These are phyloP conservation scores for Cetradonia linearis DNA, from an alignment of 495 filamentous ascomycete genomes.

Conservation along the genomic window DNA sequence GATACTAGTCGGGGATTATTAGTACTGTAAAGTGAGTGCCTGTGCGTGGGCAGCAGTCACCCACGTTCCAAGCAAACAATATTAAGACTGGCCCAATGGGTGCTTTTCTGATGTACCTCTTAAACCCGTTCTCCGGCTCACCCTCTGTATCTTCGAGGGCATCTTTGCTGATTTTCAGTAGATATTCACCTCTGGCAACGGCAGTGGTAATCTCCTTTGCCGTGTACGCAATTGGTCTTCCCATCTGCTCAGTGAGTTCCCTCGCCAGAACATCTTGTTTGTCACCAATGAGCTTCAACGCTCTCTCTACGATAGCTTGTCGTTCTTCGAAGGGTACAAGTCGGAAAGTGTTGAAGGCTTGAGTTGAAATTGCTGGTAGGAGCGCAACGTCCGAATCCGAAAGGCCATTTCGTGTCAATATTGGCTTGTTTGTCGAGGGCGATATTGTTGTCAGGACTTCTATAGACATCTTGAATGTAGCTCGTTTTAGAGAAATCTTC, in stretches of 20 bases:
- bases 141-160: constrained; percentile 57
- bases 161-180: constrained; percentile 60
- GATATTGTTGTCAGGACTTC: constrained; percentile 85
- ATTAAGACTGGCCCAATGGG: constrained; percentile 76
- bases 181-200: constrained; percentile 66
- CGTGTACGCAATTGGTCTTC: constrained; percentile 77
- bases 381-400: constrained; percentile 52
- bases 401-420: constrained; percentile 64
- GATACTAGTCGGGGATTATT: constrained; percentile 51
- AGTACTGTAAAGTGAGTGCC: not conserved
- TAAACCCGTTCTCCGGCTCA: constrained; percentile 75
- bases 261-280: constrained; percentile 70
- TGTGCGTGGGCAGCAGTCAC: constrained; percentile 11
- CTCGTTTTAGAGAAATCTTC: not conserved
- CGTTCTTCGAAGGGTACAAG: constrained; percentile 52
- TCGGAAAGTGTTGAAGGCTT: constrained; percentile 62
- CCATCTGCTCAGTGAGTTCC: constrained; percentile 91
- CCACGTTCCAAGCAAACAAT: constrained; percentile 85
- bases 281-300: constrained; percentile 54
- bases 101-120: constrained; percentile 75
- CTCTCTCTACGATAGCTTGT: constrained; percentile 66
- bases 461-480: constrained; percentile 51
- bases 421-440: constrained; percentile 67
- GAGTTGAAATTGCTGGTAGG: constrained; percentile 54
- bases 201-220: constrained; percentile 73